Percentiles rank a stretch among this genome's conserved stretches.
Evolutionary conservation across 164 flowering plant genomes (phyloP).

Genomic region (Sextonia rubra): DNA sequence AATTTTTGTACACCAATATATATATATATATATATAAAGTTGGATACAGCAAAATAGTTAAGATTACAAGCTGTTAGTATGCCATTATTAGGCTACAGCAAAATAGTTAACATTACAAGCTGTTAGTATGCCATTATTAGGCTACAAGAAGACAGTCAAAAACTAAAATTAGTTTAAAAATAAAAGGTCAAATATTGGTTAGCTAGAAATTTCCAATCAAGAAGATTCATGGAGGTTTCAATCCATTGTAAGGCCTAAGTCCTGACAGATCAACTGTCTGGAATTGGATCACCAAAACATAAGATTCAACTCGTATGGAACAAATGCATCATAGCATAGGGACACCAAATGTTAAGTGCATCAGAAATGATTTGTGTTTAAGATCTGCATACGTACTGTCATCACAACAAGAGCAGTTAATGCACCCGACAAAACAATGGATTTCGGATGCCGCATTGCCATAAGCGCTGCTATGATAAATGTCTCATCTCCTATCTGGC

Average conservation of each 20-base stretch:
- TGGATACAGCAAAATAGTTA: too few relatives aligned
- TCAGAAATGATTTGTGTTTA: neutral
- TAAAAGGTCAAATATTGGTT: neutral
- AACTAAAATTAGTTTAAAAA: too few relatives aligned
- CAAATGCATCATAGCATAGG: neutral
- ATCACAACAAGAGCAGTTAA: slow-evolving; percentile 88
- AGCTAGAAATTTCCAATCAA: neutral
- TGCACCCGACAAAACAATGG: slow-evolving; percentile 96
- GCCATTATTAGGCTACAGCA: neutral
- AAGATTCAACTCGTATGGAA: neutral
- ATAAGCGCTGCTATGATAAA: slow-evolving; percentile 98
- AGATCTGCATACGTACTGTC: slow-evolving; percentile 67
- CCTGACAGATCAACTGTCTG: neutral
- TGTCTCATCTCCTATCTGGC: slow-evolving; percentile 98
- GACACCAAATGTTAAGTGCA: neutral
- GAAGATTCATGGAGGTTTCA: neutral
- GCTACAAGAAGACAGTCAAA: neutral
- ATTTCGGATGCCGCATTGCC: slow-evolving; percentile 99
- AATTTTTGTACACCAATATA: too few relatives aligned
- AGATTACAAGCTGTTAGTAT: neutral
- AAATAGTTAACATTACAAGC: neutral
- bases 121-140: neutral
- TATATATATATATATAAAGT: too few relatives aligned
- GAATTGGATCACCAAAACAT: neutral
- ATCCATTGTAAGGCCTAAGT: neutral